These are phyloP conservation scores for Boletales sp. DNA, from an alignment of 768 basidiomycete genomes.

Conservation along the genomic window DNA sequence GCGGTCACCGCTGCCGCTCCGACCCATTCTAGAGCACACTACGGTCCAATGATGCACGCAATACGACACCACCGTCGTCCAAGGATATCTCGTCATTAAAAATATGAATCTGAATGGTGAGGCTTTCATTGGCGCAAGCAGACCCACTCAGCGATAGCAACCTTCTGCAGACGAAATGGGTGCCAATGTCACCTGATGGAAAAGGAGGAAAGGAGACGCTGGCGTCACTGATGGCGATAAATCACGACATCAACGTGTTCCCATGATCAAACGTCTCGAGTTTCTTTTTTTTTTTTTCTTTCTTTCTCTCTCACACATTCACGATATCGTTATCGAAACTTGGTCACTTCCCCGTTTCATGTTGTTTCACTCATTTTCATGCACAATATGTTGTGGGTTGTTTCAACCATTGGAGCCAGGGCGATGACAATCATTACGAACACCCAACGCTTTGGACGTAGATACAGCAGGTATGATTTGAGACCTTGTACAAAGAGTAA, in stretches of 20 bases:
- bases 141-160: neutral
- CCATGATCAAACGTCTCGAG: neutral
- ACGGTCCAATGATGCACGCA: neutral
- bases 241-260: neutral
- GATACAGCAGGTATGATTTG: neutral
- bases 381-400: no score
- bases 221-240: neutral
- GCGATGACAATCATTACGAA: no score
- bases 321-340: neutral
- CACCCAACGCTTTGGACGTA: no score
- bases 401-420: no score
- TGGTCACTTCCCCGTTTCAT: neutral
- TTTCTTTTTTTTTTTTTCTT: neutral
- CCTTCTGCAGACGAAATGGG: neutral
- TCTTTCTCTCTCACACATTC: neutral
- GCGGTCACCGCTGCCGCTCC: slow-evolving; percentile 1
- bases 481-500: neutral
- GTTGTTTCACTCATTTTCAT: no score
- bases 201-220: no score
- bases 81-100: neutral
- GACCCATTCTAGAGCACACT: neutral
- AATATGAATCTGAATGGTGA: neutral
- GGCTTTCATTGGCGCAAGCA: neutral
- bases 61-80: slow-evolving; percentile 1
- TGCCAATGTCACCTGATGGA: neutral